These are phyloP conservation scores for Erodium moschatum DNA, from an alignment of 441 rosid genomes.

Conservation along the genomic window DNA sequence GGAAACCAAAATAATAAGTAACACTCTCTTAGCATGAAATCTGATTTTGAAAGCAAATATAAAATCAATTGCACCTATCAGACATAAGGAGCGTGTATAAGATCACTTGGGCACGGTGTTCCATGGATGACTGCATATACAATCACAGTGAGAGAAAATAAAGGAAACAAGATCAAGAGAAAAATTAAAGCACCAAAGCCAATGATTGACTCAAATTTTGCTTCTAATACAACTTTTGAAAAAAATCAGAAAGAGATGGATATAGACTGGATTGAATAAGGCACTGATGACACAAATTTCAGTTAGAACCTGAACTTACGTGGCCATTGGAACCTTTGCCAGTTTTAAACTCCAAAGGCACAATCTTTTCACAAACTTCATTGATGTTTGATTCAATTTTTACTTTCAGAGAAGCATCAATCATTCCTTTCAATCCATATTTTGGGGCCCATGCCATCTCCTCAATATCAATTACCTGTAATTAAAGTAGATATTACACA, in stretches of 20 bases:
- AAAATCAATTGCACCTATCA: conserved; percentile 53
- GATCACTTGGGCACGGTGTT: conserved; percentile 94
- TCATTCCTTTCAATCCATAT: conserved; percentile 94
- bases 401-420: conserved; percentile 88
- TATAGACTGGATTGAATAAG: not conserved
- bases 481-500: conserved; percentile 12
- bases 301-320: conserved; percentile 37
- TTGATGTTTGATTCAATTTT: conserved; percentile 42
- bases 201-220: not conserved
- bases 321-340: conserved; percentile 78
- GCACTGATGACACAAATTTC: conserved; percentile 10
- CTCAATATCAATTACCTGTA: conserved; percentile 90
- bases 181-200: not conserved
- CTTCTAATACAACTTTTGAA: not conserved
- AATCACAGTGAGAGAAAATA: conserved; percentile 16
- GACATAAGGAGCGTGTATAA: conserved; percentile 97
- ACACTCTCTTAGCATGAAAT: conserved; percentile 7
- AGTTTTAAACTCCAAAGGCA: conserved; percentile 92
- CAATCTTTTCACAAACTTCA: conserved; percentile 44
- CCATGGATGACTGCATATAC: conserved; percentile 66
- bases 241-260: not conserved
- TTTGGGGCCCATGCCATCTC: conserved; percentile 98
- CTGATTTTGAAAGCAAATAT: conserved; percentile 1
- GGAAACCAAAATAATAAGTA: conserved; percentile 19
- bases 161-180: not conserved